Evolutionary conservation across 1,284 basidiomycete genomes (phyloP), one percentile per base, ranked within the genome.

Genomic region (Pterulicium gracile): DNA sequence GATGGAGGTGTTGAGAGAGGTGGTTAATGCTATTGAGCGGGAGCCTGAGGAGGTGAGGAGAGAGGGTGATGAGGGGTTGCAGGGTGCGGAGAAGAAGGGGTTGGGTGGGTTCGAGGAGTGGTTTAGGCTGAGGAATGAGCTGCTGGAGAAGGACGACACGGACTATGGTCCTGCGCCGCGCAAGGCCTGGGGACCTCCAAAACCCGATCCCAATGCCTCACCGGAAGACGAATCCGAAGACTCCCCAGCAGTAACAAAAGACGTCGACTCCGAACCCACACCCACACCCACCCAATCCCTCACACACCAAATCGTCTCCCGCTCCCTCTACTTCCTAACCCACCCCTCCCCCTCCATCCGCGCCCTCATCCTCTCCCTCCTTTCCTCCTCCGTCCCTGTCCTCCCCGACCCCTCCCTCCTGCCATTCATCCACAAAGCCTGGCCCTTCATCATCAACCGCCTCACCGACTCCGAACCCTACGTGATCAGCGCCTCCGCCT

Each of bases 291-390:
- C 80, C 0, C 88, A 94, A 59, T 61, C 69, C 17, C 68, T 94
- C 44, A 82, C 84, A n/a, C 76, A 78, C 42, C 81, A 88, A 54
- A 93, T 97, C 48, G 78, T 95, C 40, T 71, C 79, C 3, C 84
- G 91, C 44, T 88, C 88, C 1, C 62, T 89, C n/a, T 89, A 81
- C 64, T 94, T 94, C 65, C 74, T 96, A 39, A 91, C 92, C 1
- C 93, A 97, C 54, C 68, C 74, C 1, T 91, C 90, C 2, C 75
- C 91, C 0, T 72, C 82, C 53, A 83, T 96, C 48, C 85, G 92
- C 4, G 78, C 86, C 1, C 79, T 81, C 17, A 88, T 95, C 43
- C 69, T 96, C 22, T 66, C 70, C 2, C 72, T 97, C 12, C 69
- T 96, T 22, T 67, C 75, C 7, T 74, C 77, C 1, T 79, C 90